phyloP scores from a whole-genome alignment of 805 yeast genomes.

The Gaillardinia entomophila region DNA sequence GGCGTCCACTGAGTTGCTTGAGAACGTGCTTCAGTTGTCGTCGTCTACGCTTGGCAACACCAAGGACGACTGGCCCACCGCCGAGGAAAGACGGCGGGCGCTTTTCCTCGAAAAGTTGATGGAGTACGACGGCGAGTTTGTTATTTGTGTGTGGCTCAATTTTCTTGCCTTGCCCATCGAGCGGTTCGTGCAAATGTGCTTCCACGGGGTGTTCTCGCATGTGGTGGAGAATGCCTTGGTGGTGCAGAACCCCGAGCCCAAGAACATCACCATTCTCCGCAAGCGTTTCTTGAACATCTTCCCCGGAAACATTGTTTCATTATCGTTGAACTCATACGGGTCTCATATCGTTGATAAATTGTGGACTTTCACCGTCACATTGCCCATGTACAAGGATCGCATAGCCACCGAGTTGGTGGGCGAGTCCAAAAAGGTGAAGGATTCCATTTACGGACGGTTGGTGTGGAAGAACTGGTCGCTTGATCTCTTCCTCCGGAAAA shows the following conservation, averaged over 20 bases:
- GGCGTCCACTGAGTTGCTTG: constrained; percentile 49
- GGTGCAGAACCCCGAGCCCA: constrained; percentile 39
- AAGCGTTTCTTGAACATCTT: constrained; percentile 65
- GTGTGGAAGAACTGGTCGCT: constrained; percentile 96
- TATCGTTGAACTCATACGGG: constrained; percentile 83
- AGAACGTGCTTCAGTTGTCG: constrained; percentile 58
- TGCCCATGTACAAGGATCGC: constrained; percentile 82
- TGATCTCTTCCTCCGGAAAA: constrained; percentile 70
- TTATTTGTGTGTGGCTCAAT: constrained; percentile 53
- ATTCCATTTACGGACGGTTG: constrained; percentile 77
- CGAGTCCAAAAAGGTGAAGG: constrained; percentile 66
- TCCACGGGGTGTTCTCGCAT: constrained; percentile 87
- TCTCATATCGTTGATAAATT: constrained; percentile 84
- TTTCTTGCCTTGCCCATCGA: constrained; percentile 56
- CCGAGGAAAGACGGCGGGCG: constrained; percentile 79
- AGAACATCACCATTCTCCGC: constrained; percentile 48
- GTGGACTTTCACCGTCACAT: constrained; percentile 71
- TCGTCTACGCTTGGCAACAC: constrained; percentile 77
- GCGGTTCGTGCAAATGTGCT: constrained; percentile 65
- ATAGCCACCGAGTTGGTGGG: constrained; percentile 63
- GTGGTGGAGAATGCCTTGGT: constrained; percentile 62
- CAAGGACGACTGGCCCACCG: constrained; percentile 87
- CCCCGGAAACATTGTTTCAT: constrained; percentile 45
- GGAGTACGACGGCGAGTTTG: constrained; percentile 58
- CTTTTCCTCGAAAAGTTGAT: constrained; percentile 69